A percentile compares a stretch with the other conserved stretches of the same genome.
Conservation (phyloP, 2,329 filamentous ascomycete species). For the Paraconiothyrium brasiliense region DNA sequence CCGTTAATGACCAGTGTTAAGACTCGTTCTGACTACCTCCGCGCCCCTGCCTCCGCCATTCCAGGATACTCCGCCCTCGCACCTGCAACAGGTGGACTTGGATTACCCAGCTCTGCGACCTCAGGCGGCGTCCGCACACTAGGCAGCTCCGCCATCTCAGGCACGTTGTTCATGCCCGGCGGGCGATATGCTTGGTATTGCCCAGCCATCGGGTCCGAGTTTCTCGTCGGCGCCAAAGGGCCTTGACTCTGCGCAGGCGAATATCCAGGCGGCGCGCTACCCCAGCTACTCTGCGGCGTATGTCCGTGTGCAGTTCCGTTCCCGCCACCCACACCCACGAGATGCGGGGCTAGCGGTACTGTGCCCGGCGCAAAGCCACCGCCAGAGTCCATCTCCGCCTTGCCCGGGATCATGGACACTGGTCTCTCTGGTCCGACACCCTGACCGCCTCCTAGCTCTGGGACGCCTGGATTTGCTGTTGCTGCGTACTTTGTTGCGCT, state of each 20-base stretch:
- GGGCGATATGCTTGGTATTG: conserved; percentile 16
- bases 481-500: conserved; percentile 22
- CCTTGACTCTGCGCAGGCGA: conserved; percentile 32
- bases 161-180: conserved; percentile 20
- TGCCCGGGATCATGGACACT: conserved; percentile 36
- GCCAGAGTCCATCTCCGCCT: conserved; percentile 43
- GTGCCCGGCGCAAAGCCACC: conserved; percentile 37
- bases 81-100: conserved; percentile 31
- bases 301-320: conserved; percentile 32
- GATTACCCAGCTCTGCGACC: conserved; percentile 27
- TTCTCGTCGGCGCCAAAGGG: conserved; percentile 17
- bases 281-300: conserved; percentile 30
- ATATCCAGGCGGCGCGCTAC: conserved; percentile 41
- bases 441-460: conserved; percentile 39
- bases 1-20: not conserved
- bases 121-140: conserved; percentile 31
- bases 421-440: conserved; percentile 41
- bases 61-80: conserved; percentile 11
- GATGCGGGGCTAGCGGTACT: conserved; percentile 37
- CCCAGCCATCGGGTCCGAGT: not conserved
- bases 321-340: conserved; percentile 44
- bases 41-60: conserved; percentile 1
- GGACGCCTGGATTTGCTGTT: conserved; percentile 26
- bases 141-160: conserved; percentile 27
- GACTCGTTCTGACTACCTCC: not conserved